A percentile compares a stretch with the other conserved stretches of the same genome.
These are phyloP conservation scores for Vigna radiata DNA, from an alignment of 306 rosid species.

Conservation along the genomic window DNA sequence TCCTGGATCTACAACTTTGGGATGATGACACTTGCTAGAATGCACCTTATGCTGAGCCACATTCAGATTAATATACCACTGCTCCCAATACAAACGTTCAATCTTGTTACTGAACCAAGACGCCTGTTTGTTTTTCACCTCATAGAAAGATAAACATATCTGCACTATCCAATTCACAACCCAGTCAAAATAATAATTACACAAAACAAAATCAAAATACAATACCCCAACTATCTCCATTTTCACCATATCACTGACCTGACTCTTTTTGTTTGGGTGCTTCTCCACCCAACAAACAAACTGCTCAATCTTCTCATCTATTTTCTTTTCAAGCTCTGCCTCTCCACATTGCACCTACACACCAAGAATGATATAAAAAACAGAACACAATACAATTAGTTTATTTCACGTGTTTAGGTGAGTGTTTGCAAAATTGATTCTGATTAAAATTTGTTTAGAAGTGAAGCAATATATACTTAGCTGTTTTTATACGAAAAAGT, in stretches of 20 bases:
- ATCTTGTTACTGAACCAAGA: constrained; percentile 86
- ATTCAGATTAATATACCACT: constrained; percentile 91
- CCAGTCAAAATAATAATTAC: constrained; percentile 5
- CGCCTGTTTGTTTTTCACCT: constrained; percentile 80
- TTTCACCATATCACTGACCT: constrained; percentile 60
- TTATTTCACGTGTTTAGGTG: not conserved
- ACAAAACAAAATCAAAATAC: constrained; percentile 10
- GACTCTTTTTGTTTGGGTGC: constrained; percentile 96
- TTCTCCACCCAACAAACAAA: constrained; percentile 96
- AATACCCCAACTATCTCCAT: constrained; percentile 3
- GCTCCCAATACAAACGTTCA: constrained; percentile 94
- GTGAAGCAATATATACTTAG: not conserved
- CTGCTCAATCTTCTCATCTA: constrained; percentile 94
- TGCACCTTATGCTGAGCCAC: constrained; percentile 77
- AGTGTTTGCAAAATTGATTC: not conserved
- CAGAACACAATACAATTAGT: not conserved
- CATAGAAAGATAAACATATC: constrained; percentile 94
- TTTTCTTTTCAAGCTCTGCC: constrained; percentile 84
- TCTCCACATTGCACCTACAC: constrained; percentile 97
- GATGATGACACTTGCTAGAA: constrained; percentile 74
- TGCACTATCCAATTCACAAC: constrained; percentile 50
- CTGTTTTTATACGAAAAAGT: not conserved
- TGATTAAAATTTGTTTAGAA: not conserved
- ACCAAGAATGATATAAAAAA: constrained; percentile 24
- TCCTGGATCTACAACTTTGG: constrained; percentile 82